These are phyloP conservation scores for Cyclotella choctawhatcheeana DNA, from an alignment of 108 stramenopile species.

Conservation along the genomic window DNA sequence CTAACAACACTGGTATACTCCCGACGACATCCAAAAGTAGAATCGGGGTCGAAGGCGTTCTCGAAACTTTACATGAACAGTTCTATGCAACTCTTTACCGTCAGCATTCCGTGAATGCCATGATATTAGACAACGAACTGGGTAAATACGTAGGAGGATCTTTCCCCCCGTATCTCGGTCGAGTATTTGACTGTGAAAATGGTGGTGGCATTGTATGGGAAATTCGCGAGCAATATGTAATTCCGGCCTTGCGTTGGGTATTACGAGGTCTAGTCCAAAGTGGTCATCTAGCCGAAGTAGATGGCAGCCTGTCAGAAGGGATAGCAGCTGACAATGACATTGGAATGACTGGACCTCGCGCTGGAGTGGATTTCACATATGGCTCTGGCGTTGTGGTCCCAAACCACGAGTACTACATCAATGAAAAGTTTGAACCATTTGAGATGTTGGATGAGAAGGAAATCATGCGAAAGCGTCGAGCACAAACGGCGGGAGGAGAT, in stretches of 20 bases:
- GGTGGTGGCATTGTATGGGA: slow-evolving; percentile 67
- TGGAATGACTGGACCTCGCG: slow-evolving; percentile 8
- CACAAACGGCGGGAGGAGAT: slow-evolving; percentile 14
- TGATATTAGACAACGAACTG: slow-evolving; percentile 39
- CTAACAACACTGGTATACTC: not conserved
- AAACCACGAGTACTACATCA: slow-evolving; percentile 65
- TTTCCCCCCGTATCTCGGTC: slow-evolving; percentile 88
- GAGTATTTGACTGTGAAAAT: slow-evolving; percentile 49
- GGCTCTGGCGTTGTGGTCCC: slow-evolving; percentile 39
- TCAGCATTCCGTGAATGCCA: slow-evolving; percentile 38
- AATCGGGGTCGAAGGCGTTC: slow-evolving; percentile 61
- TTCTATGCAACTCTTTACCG: slow-evolving; percentile 72
- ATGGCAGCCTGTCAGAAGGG: slow-evolving; percentile 56
- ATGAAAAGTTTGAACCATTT: slow-evolving; percentile 51
- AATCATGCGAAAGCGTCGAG: slow-evolving; percentile 54
- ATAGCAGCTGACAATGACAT: slow-evolving; percentile 56
- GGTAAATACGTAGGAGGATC: slow-evolving; percentile 62
- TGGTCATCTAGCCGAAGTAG: slow-evolving; percentile 73
- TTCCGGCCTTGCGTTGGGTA: slow-evolving; percentile 85
- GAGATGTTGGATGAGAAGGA: slow-evolving; percentile 73
- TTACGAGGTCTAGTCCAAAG: slow-evolving; percentile 80
- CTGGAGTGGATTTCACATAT: slow-evolving; percentile 19
- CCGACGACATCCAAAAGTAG: slow-evolving; percentile 47
- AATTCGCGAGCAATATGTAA: slow-evolving; percentile 67
- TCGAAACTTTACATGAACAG: slow-evolving; percentile 72